phyloP scores from a whole-genome alignment of 2,329 filamentous ascomycete genomes.

The Diatrype stigma region DNA sequence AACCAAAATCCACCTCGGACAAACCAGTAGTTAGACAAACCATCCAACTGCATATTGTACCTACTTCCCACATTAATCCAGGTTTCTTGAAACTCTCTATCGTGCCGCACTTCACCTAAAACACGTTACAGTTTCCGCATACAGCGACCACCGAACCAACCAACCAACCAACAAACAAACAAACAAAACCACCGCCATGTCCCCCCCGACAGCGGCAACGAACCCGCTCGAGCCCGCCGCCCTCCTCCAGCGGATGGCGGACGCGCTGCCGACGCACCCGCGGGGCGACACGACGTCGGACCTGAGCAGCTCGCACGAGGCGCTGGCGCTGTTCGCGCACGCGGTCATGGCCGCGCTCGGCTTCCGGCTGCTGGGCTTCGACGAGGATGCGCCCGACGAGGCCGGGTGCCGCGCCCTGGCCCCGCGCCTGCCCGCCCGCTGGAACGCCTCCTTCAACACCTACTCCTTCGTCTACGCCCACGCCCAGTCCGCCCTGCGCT shows the following conservation, averaged over 20 bases:
- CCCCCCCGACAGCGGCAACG: constrained; percentile 14
- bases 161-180: no score
- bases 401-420: constrained; percentile 52
- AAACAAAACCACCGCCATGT: neutral
- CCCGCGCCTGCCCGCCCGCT: constrained; percentile 66
- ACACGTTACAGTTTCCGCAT: no score
- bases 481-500: constrained; percentile 78
- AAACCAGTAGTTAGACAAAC: no score
- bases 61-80: no score
- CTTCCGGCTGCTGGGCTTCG: constrained; percentile 78
- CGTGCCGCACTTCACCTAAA: no score
- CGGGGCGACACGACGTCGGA: constrained; percentile 53
- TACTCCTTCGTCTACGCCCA: constrained; percentile 86
- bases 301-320: constrained; percentile 72
- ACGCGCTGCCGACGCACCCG: constrained; percentile 53
- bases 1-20: no score
- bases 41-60: no score
- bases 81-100: no score
- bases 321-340: constrained; percentile 78
- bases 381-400: constrained; percentile 72
- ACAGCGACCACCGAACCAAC: no score
- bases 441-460: constrained; percentile 70
- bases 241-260: constrained; percentile 54
- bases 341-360: constrained; percentile 75
- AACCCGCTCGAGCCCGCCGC: constrained; percentile 40